Base-by-base conservation (phyloP, 2,329 filamentous ascomycete genomes). In the Metarhizium humberi region DNA sequence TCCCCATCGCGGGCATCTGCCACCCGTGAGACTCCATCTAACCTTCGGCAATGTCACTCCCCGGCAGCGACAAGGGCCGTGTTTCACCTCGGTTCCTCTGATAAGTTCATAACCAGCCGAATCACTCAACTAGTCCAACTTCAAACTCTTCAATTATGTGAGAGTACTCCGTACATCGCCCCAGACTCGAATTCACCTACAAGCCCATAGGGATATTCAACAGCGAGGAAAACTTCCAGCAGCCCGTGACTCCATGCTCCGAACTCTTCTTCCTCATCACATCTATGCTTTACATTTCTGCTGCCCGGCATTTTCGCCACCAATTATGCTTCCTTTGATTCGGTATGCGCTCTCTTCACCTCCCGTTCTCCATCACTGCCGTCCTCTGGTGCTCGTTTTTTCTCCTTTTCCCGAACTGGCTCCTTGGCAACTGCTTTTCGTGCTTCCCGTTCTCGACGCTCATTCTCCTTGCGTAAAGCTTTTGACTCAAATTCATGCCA, bases 401-500 rank as follows among this genome's bases (percentile, higher is more conserved):
- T 73, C 20, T 77, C 73, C 52, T 61, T 63, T 20, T 70, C 67
- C 6, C 65, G 63, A 34, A 62, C 60, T 8, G 58, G 62, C 1
- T 75, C 74, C 61, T 74, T 77, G 18, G 70, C 13, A 16, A 34
- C 71, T 0, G 73, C 71, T 46, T 73, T 75, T 4, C 74, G 72
- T 7, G 77, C 78, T 54, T 82, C 79, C 55, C 77, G 74, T 32
- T 82, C 79, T 58, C 76, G 78, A 54, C 82, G 82, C 69, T 94
- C 90, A 63, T 91, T 92, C 69, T 96, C 92, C 62, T 94, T 94
- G 36, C 94, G 81, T 30, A 96, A 78, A 16, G 91, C 92, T 73
- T 99, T 99, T 55, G 90, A 95, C 73, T 99, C 94, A 65, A 97
- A 96, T 68, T 99, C 94, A 67, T 99, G 94, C 94, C 94, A 99